phyloP scores from a whole-genome alignment of 345 rosid genomes.

The Barbarea vulgaris region DNA sequence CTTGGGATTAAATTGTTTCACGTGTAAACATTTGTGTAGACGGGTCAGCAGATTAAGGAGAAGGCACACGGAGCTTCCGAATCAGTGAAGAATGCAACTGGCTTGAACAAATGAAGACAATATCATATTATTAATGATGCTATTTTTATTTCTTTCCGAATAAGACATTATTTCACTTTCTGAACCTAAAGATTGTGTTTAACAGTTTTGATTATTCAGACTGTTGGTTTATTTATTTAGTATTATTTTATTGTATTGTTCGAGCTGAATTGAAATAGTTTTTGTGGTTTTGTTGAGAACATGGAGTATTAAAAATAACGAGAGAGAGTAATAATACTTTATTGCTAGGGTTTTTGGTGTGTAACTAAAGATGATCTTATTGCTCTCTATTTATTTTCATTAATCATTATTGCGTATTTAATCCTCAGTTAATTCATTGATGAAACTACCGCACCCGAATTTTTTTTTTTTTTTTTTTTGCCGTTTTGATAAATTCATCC shows the following conservation, averaged over 20 bases:
- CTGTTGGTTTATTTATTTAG: background rate
- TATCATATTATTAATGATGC: background rate
- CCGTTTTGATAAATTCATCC: no score
- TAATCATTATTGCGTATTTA: no score
- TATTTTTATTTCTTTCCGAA: background rate
- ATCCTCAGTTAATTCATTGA: no score
- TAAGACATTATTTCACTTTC: constrained; percentile 5
- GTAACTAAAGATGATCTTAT: no score
- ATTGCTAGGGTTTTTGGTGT: no score
- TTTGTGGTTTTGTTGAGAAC: no score
- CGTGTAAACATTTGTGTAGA: constrained; percentile 38
- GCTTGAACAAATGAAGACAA: constrained; percentile 49
- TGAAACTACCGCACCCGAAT: no score
- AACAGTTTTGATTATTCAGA: constrained; percentile 18
- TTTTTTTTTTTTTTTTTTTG: no score
- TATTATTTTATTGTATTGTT: background rate
- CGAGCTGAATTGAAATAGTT: no score
- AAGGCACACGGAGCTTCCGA: constrained; percentile 67
- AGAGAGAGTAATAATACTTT: no score
- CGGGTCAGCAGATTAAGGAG: constrained; percentile 58
- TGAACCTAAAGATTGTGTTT: background rate
- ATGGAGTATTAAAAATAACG: no score
- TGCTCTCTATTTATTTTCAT: no score
- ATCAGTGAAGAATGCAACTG: constrained; percentile 63
- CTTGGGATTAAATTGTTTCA: background rate